phyloP scores from a whole-genome alignment of 495 filamentous ascomycete species.

The Penicillium robsamsonii region DNA sequence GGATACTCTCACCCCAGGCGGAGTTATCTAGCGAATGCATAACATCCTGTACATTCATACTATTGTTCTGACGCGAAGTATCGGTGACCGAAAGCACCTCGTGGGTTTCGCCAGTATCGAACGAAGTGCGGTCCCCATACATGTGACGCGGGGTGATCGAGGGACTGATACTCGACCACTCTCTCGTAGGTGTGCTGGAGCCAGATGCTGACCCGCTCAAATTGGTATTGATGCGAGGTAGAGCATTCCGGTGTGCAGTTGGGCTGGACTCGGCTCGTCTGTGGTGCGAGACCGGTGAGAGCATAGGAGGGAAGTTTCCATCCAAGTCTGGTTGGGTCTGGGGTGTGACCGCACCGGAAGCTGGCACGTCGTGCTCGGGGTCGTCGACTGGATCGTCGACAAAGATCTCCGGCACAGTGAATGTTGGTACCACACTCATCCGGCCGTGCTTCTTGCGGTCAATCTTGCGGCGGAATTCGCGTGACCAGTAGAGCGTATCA shows the following conservation, averaged over 20 bases:
- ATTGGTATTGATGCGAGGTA: constrained; percentile 46
- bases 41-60: constrained; percentile 74
- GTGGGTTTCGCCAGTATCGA: constrained; percentile 25
- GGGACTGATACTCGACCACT: constrained; percentile 47
- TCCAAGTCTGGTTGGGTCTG: constrained; percentile 21
- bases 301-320: constrained; percentile 28
- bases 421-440: constrained; percentile 73
- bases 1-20: constrained; percentile 88
- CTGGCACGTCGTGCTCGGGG: constrained; percentile 22
- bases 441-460: constrained; percentile 66
- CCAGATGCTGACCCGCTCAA: constrained; percentile 30
- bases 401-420: constrained; percentile 86
- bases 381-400: constrained; percentile 65
- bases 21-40: constrained; percentile 80
- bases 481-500: constrained; percentile 87
- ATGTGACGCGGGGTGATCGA: constrained; percentile 40
- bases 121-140: constrained; percentile 30
- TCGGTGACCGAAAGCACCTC: constrained; percentile 17
- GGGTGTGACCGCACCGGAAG: constrained; percentile 23
- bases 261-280: constrained; percentile 30
- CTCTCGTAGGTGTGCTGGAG: constrained; percentile 35
- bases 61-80: constrained; percentile 54
- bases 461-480: constrained; percentile 70
- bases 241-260: constrained; percentile 18
- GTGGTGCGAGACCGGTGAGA: constrained; percentile 39